phyloP scores from a whole-genome alignment of 148 eudicot genomes.

The Selenicereus undatus region DNA sequence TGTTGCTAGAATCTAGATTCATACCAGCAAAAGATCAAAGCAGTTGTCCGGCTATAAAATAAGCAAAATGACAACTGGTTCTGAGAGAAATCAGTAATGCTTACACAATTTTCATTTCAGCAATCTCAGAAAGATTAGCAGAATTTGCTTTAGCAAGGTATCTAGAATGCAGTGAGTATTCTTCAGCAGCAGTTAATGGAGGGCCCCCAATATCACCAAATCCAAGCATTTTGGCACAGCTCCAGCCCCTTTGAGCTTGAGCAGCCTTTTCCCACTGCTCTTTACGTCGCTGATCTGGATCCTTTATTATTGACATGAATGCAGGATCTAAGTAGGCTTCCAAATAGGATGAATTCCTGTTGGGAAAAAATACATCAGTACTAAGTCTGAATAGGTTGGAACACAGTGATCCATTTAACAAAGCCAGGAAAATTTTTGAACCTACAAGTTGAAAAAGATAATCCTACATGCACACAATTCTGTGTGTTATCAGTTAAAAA shows the following conservation, averaged over 20 bases:
- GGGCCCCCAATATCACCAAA: constrained; percentile 84
- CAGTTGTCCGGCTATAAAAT: neutral
- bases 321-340: constrained; percentile 95
- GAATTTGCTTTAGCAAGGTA: constrained; percentile 95
- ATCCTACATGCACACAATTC: neutral
- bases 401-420: neutral
- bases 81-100: constrained; percentile 18
- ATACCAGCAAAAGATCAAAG: no score
- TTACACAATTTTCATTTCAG: constrained; percentile 99
- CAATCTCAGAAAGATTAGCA: constrained; percentile 84
- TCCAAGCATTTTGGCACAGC: constrained; percentile 77
- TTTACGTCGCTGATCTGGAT: constrained; percentile 86
- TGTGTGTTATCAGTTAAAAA: neutral
- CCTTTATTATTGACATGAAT: constrained; percentile 93
- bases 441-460: neutral
- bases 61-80: neutral
- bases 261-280: constrained; percentile 97
- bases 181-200: constrained; percentile 91
- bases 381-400: neutral
- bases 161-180: constrained; percentile 94
- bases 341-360: constrained; percentile 81
- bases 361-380: constrained; percentile 17
- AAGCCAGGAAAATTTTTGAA: neutral
- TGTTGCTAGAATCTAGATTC: neutral
- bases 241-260: constrained; percentile 75